Percentiles rank a stretch among this genome's conserved stretches.
Conservation (phyloP, 2,329 filamentous ascomycete species). For the Penicillium sumatraense region DNA sequence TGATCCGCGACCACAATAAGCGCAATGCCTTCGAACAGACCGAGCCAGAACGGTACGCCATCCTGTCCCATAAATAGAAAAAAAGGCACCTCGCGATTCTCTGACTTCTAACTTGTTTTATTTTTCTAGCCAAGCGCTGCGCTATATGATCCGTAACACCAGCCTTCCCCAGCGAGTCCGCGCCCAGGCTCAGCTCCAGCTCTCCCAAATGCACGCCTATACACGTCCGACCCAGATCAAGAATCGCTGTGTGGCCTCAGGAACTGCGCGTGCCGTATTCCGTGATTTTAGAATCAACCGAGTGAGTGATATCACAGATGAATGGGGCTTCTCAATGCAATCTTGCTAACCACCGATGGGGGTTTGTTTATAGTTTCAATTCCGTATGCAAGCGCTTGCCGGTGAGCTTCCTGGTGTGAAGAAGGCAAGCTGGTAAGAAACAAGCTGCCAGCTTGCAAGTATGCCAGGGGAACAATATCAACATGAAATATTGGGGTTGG, state of each 20-base stretch:
- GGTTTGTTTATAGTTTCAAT: slow-evolving; percentile 76
- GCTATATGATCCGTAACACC: slow-evolving; percentile 93
- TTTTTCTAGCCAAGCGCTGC: slow-evolving; percentile 76
- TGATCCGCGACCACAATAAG: slow-evolving; percentile 95
- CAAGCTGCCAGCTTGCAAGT: slow-evolving; percentile 74
- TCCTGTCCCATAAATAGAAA: background rate
- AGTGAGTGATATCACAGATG: slow-evolving; percentile 61
- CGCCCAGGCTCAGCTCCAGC: slow-evolving; percentile 88
- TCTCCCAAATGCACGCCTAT: slow-evolving; percentile 95
- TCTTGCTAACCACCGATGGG: slow-evolving; percentile 22
- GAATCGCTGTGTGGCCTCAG: slow-evolving; percentile 90
- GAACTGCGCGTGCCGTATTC: slow-evolving; percentile 88
- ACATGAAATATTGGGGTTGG: slow-evolving; percentile 25
- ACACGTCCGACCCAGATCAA: slow-evolving; percentile 91
- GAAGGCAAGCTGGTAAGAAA: slow-evolving; percentile 96
- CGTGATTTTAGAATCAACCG: slow-evolving; percentile 89
- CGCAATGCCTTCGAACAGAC: slow-evolving; percentile 85
- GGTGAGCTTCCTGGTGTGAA: slow-evolving; percentile 89
- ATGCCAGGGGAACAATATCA: slow-evolving; percentile 8
- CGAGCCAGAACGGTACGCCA: slow-evolving; percentile 80
- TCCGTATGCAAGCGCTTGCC: slow-evolving; percentile 83
- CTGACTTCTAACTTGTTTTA: background rate
- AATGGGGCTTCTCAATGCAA: background rate
- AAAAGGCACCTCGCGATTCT: no score
- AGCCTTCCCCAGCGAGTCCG: slow-evolving; percentile 79